Evolutionary conservation across 352 stramenopile species (phyloP), one percentile per base, ranked within the genome.

Genomic region (Globisporangium abappressorium): DNA sequence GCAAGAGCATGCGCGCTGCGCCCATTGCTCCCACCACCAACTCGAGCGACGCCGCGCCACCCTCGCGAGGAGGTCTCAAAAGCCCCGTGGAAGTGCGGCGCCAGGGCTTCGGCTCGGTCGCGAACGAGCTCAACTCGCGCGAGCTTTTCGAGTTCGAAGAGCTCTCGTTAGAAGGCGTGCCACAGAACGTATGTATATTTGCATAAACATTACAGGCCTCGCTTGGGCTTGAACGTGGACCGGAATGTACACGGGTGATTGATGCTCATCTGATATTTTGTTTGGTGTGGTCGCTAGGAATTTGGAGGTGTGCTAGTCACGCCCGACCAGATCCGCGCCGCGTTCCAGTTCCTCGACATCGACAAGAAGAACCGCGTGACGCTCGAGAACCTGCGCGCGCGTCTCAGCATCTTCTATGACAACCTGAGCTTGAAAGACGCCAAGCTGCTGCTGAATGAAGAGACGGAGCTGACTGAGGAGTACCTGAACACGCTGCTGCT

Each of bases 321-420:
- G 18, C 79, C 86, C 0, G 85, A 95, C 38, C 90, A 98, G 74
- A 92, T 97, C 51, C 80, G 76, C 47, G 69, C 75, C 24, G 91
- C 89, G 41, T 98, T 98, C 76, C 79, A 97, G 64, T 97, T 98
- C 70, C 87, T 98, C 15, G 92, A 97, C 74, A 66, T 95, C 9
- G 89, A 97, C 51, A 78, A 80, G 53, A 93, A 84, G 57, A 79
- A 87, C 30, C 77, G 78, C 38, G 86, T 98, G 57, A 97, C 89
- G 30, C 65, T 92, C n/a, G 76, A 85, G 5, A 94, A 91, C 61
- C 73, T 97, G 34, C 77, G 81, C n/a, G 79, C 91, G 38, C 70
- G 89, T 14, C 76, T 98, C 0, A 76, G 86, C 26, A 84, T 94
- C 47, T 97, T 98, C 65, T 96, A 97, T 77, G 87, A 93, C 69